Evolutionary conservation across 805 yeast genomes (phyloP), one percentile per base, ranked within the genome.

Genomic region (Debaryomyces maramus): DNA sequence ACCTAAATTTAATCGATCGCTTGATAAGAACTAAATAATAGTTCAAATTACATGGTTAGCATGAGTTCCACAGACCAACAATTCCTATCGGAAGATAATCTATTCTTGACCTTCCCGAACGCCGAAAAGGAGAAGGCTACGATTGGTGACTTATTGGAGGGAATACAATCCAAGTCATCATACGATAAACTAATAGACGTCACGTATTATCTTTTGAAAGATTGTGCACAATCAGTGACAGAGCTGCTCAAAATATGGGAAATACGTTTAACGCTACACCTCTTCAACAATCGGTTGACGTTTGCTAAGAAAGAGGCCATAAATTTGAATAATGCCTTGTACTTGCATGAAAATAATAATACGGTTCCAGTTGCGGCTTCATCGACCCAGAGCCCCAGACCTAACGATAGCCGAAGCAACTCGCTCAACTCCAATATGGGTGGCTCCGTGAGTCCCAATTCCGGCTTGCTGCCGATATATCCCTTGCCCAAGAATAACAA

Each of bases 401-500:
- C 15, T 32, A 22, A 13, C 15, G 26, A 23, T 22, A 22, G 27
- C 32, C 6, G 22, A 32, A 20, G 14, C 22, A 15, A 13, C 28
- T 6, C 34, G 28, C n/a, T 24, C 28, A n/a, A 13, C 8, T 13
- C 29, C 13, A 5, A 13, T n/a, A 21, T 11, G 9, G 16, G 5
- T 16, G 27, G 9, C n/a, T n/a, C 28, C 11, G 15, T 38, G 8
- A 40, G 30, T 19, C 14, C 38, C 14, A 34, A 26, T 11, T 13
- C 19, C 18, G 29, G 39, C 8, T 34, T 45, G 19, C 45, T 30
- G 23, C 53, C 56, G 14, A 52, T 62, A 2, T 61, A 57, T 36
- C 73, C 73, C 4, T 49, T 70, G 14, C 72, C 73, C 8, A 61
- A 61, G 31, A 66, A 65, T 39, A 66, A 64, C 29, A 52, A 59